A percentile compares a stretch with the other conserved stretches of the same genome.
phyloP scores from a whole-genome alignment of 1,284 basidiomycete species.

The Rhodotorula sp. region DNA sequence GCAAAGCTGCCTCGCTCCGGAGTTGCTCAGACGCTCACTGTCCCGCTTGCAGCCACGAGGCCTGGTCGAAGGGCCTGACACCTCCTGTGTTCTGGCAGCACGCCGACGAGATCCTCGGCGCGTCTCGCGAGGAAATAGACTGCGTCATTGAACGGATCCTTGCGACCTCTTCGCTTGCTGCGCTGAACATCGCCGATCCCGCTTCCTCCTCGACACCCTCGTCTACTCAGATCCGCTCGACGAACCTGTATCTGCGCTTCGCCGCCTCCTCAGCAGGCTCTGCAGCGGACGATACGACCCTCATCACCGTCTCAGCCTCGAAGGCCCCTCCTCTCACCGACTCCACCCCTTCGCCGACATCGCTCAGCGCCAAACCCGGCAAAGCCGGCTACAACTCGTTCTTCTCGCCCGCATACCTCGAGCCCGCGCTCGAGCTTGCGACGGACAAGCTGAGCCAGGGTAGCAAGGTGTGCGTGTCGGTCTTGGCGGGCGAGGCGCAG shows the following conservation, averaged over 20 bases:
- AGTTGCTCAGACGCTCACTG: neutral
- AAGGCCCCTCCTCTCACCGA: neutral
- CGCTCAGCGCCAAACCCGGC: constrained; percentile 10
- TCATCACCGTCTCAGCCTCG: neutral
- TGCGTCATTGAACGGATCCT: constrained; percentile 56
- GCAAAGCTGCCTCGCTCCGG: rapidly evolving
- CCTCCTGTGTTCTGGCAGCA: constrained; percentile 72
- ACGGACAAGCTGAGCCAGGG: neutral
- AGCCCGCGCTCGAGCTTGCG: neutral
- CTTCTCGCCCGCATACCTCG: constrained; percentile 16
- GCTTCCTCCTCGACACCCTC: neutral
- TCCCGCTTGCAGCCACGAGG: constrained; percentile 26
- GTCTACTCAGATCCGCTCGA: constrained; percentile 1
- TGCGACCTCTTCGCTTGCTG: neutral
- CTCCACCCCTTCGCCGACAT: neutral
- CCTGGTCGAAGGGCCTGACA: constrained; percentile 63
- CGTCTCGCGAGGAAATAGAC: constrained; percentile 58
- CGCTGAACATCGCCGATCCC: neutral
- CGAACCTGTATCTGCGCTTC: constrained; percentile 9
- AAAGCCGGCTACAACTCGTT: constrained; percentile 34
- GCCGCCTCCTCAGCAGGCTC: neutral
- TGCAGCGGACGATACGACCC: neutral
- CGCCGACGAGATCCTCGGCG: constrained; percentile 57
- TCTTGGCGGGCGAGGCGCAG: constrained; percentile 11
- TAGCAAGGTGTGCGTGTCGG: neutral